Base-by-base conservation (phyloP, 371 early-diverging fungal species). In the Actinomortierella ambigua region DNA sequence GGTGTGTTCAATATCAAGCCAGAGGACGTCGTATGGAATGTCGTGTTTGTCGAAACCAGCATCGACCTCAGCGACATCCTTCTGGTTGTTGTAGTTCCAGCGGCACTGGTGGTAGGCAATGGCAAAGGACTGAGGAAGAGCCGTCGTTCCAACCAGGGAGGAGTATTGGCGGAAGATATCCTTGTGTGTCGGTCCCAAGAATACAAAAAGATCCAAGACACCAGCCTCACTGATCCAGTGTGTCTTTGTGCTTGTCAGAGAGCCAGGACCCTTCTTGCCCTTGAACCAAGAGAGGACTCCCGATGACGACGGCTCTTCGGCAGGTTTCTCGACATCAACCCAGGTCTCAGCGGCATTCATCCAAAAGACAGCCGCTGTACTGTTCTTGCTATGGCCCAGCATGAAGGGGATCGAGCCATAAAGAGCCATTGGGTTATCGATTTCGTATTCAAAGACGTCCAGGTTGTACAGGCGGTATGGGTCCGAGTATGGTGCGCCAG, bases 401-500 rank as follows among this genome's bases (percentile, higher is more conserved):
- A 98, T 90, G 49, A 96, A 89, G 14, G 99, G 99, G 5, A 99
- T 84, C 6, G 95, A 88, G 28, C 99, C 99, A 68, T 99, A 99
- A 14, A 99, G 85, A 7, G 97, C 92, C 87, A 95, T 96, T 9
- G 97, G 95, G 67, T 84, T 93, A 80, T 99, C 95, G 34, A 91
- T 57, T 29, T 91, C 91, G 81, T 95, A 95, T 76, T 99, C 98
- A 77, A 98, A 98, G 17, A 98, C 98, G 70, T 99, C 99, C 48
- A 97, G 83, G 73, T 99, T 99, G 81, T 96, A 99, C 23, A 98
- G 83, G n/a, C 99, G 87, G 77, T 96, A 98, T 14, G 98, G 98
- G 28, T 98, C 96, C 6, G 78, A 77, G 75, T 97, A 97, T 1
- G 85, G 82, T 23, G 86, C 86, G 22, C 83, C 87, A 20, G 79